Evolutionary conservation across 805 yeast genomes (phyloP).

Genomic region (Candida sithepensis): DNA sequence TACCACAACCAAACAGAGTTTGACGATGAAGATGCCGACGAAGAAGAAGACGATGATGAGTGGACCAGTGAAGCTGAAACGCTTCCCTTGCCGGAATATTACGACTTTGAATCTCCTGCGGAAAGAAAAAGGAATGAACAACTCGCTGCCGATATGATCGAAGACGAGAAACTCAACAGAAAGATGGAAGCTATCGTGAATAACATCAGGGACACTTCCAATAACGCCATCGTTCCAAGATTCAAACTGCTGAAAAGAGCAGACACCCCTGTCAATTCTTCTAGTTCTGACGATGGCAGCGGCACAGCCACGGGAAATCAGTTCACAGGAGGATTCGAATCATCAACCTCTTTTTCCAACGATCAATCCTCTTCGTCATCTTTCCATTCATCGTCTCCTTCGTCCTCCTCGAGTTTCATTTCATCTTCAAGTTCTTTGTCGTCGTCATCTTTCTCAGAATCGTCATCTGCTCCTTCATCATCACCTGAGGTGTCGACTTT

Average conservation of each 20-base stretch:
- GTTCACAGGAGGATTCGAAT: background rate
- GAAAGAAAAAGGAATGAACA: background rate
- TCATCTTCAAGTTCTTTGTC: slow-evolving; percentile 5
- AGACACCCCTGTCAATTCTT: slow-evolving; percentile 6
- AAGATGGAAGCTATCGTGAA: slow-evolving; percentile 20
- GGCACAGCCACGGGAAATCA: background rate
- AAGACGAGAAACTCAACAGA: slow-evolving; percentile 8
- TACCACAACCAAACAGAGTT: too few species aligned
- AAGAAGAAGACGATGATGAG: background rate
- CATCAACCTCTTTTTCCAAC: background rate
- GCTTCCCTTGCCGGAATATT: background rate
- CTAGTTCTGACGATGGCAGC: background rate
- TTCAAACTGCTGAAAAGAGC: slow-evolving; percentile 23
- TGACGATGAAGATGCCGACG: background rate
- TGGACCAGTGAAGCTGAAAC: background rate
- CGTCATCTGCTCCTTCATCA: slow-evolving; percentile 2
- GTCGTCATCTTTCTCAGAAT: slow-evolving; percentile 5
- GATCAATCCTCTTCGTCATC: background rate
- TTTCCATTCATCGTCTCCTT: background rate
- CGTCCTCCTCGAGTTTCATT: slow-evolving; percentile 3
- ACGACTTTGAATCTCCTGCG: background rate
- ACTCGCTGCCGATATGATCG: background rate
- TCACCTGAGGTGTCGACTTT: slow-evolving; percentile 12
- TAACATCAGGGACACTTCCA: slow-evolving; percentile 21
- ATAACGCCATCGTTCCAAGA: slow-evolving; percentile 28